These are phyloP conservation scores for Ophiorrhiza pumila DNA, from an alignment of 257 asterid genomes.

Conservation along the genomic window DNA sequence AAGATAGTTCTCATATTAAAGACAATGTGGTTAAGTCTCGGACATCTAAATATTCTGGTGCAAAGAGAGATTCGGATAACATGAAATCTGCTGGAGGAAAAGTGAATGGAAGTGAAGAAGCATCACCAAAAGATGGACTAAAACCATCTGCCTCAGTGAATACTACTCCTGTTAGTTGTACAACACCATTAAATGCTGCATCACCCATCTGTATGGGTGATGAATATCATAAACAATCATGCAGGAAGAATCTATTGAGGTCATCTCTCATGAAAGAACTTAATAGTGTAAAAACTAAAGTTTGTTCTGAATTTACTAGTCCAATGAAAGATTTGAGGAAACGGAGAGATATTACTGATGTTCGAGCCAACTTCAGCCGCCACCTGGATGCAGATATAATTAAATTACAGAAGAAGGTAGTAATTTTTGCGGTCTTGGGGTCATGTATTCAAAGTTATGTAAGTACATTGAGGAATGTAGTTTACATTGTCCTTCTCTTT, in stretches of 20 bases:
- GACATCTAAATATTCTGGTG: constrained; percentile 24
- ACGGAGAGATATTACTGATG: constrained; percentile 65
- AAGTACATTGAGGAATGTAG: constrained; percentile 17
- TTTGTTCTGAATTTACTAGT: constrained; percentile 28
- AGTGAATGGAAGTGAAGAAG: constrained; percentile 33
- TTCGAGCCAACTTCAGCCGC: constrained; percentile 85
- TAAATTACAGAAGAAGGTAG: constrained; percentile 83
- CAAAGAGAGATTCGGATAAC: constrained; percentile 22
- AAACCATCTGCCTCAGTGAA: constrained; percentile 32
- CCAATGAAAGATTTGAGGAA: constrained; percentile 52
- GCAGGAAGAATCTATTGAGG: constrained; percentile 48
- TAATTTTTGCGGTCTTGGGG: constrained; percentile 7
- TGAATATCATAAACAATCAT: constrained; percentile 74
- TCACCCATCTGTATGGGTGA: constrained; percentile 97
- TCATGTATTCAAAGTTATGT: constrained; percentile 5
- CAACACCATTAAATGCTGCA: constrained; percentile 33
- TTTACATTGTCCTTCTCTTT: constrained; percentile 4
- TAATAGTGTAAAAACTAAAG: constrained; percentile 25
- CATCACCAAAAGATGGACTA: constrained; percentile 35
- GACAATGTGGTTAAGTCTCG: constrained; percentile 18
- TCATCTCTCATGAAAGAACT: constrained; percentile 57
- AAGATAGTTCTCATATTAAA: constrained; percentile 15
- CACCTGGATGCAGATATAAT: constrained; percentile 71
- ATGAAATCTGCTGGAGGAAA: constrained; percentile 26
- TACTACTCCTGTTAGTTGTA: constrained; percentile 54